Conservation (phyloP, 768 basidiomycete genomes). For the Gautieria morchelliformis region DNA sequence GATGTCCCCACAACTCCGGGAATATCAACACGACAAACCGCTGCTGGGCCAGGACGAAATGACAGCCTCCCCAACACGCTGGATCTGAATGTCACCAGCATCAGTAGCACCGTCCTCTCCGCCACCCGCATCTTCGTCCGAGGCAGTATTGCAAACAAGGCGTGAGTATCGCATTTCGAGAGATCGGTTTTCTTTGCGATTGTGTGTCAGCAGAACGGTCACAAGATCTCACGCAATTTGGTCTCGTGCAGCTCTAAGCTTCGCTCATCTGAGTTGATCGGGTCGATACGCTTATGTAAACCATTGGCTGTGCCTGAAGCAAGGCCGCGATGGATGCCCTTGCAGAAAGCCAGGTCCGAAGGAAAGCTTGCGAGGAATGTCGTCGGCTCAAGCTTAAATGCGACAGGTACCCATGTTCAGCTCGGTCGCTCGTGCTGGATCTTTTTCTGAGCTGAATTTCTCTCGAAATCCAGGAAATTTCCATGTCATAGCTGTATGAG, state of each 20-base stretch:
- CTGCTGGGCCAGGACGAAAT: slow-evolving; percentile 44
- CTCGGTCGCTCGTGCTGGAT: neutral
- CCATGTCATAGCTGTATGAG: slow-evolving; percentile 8
- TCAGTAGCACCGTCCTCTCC: slow-evolving; percentile 19
- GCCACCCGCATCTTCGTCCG: slow-evolving; percentile 20
- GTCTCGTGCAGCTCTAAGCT: no score
- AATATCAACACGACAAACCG: no score
- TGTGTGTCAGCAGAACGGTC: no score
- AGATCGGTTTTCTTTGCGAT: no score
- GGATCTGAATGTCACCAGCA: no score
- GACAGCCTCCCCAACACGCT: slow-evolving; percentile 59
- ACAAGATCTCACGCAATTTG: no score
- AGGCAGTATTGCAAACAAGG: no score
- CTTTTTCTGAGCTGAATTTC: neutral
- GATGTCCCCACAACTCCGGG: slow-evolving; percentile 27
- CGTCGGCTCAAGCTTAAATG: slow-evolving; percentile 10
- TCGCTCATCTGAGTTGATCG: no score
- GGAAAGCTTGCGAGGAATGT: slow-evolving; percentile 11
- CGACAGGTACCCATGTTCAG: slow-evolving; percentile 1
- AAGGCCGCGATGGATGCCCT: neutral
- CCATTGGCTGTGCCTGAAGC: no score
- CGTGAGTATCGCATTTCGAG: no score
- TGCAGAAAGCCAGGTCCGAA: neutral
- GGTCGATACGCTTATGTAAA: no score
- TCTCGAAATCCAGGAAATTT: neutral